These are phyloP conservation scores for Neofusicoccum parvum DNA, from an alignment of 2,329 filamentous ascomycete genomes.

Conservation along the genomic window DNA sequence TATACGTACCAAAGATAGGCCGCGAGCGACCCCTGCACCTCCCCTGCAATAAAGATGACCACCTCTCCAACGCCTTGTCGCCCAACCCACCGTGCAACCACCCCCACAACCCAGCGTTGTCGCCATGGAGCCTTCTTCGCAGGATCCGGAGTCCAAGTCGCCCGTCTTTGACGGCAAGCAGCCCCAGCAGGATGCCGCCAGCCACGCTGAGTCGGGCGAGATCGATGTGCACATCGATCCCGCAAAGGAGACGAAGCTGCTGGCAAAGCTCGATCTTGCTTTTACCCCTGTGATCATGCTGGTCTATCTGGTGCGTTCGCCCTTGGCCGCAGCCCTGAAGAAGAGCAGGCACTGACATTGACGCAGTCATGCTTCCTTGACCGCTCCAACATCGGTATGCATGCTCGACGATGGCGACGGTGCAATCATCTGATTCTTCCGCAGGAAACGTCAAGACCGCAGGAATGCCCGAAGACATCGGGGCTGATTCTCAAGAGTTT, in stretches of 20 bases:
- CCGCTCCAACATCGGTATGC: slow-evolving; percentile 53
- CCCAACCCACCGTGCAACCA: background rate
- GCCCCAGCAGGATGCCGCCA: slow-evolving; percentile 21
- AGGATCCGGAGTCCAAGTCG: slow-evolving; percentile 7
- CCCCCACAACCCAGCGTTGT: background rate
- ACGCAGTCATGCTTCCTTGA: slow-evolving; percentile 53
- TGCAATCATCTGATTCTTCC: background rate
- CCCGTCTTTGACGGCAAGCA: slow-evolving; percentile 21
- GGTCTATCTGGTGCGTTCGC: slow-evolving; percentile 49
- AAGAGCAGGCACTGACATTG: background rate
- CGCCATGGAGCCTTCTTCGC: slow-evolving; percentile 3
- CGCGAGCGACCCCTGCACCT: background rate
- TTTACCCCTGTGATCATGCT: slow-evolving; percentile 58
- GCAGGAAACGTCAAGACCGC: slow-evolving; percentile 52
- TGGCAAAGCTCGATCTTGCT: slow-evolving; percentile 52
- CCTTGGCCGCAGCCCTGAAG: background rate
- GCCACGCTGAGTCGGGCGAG: slow-evolving; percentile 20
- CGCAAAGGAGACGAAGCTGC: slow-evolving; percentile 48
- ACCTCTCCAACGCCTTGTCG: background rate
- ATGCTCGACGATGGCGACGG: background rate
- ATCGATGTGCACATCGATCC: slow-evolving; percentile 41
- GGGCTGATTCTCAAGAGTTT: slow-evolving; percentile 44
- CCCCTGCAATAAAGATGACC: slow-evolving; percentile 8
- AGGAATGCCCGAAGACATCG: slow-evolving; percentile 51
- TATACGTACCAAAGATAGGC: slow-evolving; percentile 12